A percentile compares a stretch with the other conserved stretches of the same genome.
Conservation (phyloP, 768 basidiomycete genomes). For the Cystobasidium tubakii region DNA sequence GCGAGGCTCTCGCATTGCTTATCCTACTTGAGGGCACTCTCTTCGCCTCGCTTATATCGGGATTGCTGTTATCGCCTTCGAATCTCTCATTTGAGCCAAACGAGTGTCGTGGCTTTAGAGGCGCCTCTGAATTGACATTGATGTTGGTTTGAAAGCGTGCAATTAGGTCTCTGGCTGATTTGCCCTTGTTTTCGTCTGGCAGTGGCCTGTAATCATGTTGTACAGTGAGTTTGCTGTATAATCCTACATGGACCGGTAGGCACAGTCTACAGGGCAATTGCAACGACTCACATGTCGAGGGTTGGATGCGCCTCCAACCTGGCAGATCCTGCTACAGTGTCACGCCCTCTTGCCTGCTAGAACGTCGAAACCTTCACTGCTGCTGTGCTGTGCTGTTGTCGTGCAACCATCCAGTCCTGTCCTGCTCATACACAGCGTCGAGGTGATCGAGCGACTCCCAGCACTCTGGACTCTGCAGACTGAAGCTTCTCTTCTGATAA, state of each 20-base stretch:
- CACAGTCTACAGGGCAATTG: background rate
- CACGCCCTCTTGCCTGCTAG: background rate
- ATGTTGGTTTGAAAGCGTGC: constrained; percentile 27
- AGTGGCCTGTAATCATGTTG: background rate
- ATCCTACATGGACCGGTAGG: too few relatives aligned
- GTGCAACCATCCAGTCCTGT: background rate
- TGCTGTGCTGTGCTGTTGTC: background rate
- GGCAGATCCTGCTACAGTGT: background rate
- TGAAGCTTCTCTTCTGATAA: too few relatives aligned
- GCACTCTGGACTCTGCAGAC: too few relatives aligned
- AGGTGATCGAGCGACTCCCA: too few relatives aligned
- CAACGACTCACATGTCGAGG: background rate
- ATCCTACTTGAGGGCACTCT: background rate
- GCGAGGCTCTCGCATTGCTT: background rate
- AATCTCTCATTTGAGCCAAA: constrained; percentile 27
- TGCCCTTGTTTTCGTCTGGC: constrained; percentile 18
- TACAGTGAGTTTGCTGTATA: background rate
- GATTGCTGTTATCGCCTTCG: background rate
- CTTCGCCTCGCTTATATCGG: background rate
- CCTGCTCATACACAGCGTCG: too few relatives aligned
- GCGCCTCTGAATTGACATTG: background rate
- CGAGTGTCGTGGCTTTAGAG: constrained; percentile 12
- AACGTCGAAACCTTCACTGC: background rate
- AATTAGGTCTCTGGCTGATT: constrained; percentile 13
- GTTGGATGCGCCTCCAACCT: background rate